A percentile compares a stretch with the other conserved stretches of the same genome.
phyloP scores from a whole-genome alignment of 257 asterid genomes.

The Paulownia fortunei region DNA sequence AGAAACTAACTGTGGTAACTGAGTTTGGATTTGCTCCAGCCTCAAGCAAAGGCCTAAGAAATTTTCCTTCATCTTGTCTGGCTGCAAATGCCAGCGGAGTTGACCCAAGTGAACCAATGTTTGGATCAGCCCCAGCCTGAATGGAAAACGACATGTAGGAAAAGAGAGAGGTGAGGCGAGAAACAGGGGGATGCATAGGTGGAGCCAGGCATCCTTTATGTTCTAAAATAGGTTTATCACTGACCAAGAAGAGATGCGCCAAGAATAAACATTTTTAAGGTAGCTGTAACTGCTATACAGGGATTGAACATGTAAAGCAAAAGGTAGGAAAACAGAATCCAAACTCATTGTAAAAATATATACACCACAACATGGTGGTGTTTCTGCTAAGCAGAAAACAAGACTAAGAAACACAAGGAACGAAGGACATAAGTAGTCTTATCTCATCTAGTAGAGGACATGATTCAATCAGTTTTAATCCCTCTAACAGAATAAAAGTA shows the following conservation, averaged over 20 bases:
- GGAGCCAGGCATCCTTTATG: not conserved
- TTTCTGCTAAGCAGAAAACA: no score
- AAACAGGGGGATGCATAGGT: not conserved
- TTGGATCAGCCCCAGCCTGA: conserved; percentile 43
- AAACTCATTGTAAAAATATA: not conserved
- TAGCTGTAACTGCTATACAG: not conserved
- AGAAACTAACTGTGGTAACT: conserved; percentile 1
- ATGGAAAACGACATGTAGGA: not conserved
- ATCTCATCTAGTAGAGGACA: no score
- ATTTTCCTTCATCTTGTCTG: not conserved
- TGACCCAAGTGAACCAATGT: not conserved
- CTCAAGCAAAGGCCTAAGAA: conserved; percentile 21
- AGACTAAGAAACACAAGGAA: no score
- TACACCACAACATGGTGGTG: not conserved
- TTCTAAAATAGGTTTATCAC: no score
- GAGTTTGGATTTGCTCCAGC: conserved; percentile 36
- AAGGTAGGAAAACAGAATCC: not conserved
- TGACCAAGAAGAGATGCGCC: no score
- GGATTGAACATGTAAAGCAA: not conserved
- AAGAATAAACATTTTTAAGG: no score
- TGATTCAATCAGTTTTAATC: no score
- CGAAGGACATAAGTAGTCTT: no score
- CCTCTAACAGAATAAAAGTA: no score
- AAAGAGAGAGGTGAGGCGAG: not conserved
- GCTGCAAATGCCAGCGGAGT: conserved; percentile 35